Evolutionary conservation across 768 basidiomycete species (phyloP).

Genomic region (Rhizopogon roseolus): DNA sequence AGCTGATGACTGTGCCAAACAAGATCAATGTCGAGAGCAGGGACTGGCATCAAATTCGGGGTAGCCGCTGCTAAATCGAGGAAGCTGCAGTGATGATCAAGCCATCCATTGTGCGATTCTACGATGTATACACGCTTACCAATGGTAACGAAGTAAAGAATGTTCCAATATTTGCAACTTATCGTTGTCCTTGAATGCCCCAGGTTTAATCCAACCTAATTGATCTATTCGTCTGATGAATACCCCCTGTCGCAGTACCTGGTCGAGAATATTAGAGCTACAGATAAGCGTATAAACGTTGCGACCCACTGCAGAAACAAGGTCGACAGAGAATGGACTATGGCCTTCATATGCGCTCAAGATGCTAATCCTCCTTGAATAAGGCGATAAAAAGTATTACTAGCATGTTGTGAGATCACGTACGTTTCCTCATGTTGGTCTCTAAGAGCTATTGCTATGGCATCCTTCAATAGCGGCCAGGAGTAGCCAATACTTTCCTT

Average conservation of each 20-base stretch:
- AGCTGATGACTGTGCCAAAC: conserved; percentile 77
- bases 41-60: conserved; percentile 42
- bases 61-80: conserved; percentile 49
- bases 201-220: conserved; percentile 45
- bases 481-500: conserved; percentile 24
- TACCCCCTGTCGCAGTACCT: conserved; percentile 54
- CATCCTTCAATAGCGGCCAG: conserved; percentile 14
- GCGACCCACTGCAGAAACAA: conserved; percentile 48
- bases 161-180: conserved; percentile 39
- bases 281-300: not conserved
- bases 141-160: conserved; percentile 54
- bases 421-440: conserved; percentile 18
- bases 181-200: conserved; percentile 34
- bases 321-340: conserved; percentile 50
- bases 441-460: conserved; percentile 13
- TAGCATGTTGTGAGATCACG: conserved; percentile 2
- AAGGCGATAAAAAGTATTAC: not conserved
- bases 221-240: conserved; percentile 51
- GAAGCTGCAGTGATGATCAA: conserved; percentile 30
- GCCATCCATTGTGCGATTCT: not conserved
- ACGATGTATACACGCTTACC: conserved; percentile 26
- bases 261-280: not conserved
- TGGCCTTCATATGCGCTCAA: conserved; percentile 48
- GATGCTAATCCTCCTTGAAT: conserved; percentile 34
- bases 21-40: conserved; percentile 72